Evolutionary conservation across 345 rosid genomes (phyloP).

Genomic region (Laguncularia racemosa): DNA sequence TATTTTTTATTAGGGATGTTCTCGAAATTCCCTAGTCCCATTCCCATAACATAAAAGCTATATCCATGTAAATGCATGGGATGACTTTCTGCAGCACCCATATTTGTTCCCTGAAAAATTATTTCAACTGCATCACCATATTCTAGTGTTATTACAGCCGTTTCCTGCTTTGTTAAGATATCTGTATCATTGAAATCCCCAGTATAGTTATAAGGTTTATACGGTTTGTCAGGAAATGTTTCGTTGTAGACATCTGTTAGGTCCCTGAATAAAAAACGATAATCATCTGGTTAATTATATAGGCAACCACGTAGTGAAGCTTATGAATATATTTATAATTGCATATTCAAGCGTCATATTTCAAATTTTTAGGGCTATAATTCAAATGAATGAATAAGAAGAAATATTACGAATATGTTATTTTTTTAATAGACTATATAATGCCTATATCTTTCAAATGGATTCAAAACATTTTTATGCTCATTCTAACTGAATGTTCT

Average conservation of each 20-base stretch:
- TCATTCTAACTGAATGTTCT: no score
- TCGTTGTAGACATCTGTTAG: not conserved
- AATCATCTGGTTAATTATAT: no score
- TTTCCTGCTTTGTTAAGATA: constrained; percentile 5
- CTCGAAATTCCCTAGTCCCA: constrained; percentile 28
- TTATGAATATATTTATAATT: no score
- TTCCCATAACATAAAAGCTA: constrained; percentile 39
- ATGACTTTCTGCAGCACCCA: constrained; percentile 19
- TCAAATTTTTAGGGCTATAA: no score
- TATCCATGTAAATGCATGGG: constrained; percentile 40
- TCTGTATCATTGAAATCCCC: constrained; percentile 10
- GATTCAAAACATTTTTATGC: no score
- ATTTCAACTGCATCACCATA: constrained; percentile 31
- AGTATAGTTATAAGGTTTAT: constrained; percentile 19
- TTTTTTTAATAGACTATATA: no score
- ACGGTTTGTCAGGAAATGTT: constrained; percentile 17
- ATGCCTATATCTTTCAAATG: no score
- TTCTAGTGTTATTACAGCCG: constrained; percentile 20
- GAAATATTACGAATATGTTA: no score
- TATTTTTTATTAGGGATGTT: constrained; percentile 9
- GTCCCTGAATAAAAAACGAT: not conserved
- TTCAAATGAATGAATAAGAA: no score
- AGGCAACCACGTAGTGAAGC: no score
- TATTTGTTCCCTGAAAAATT: constrained; percentile 34
- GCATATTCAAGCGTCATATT: no score